Base-by-base conservation (phyloP, 2,329 filamentous ascomycete genomes). In the Plenodomus lindquistii region DNA sequence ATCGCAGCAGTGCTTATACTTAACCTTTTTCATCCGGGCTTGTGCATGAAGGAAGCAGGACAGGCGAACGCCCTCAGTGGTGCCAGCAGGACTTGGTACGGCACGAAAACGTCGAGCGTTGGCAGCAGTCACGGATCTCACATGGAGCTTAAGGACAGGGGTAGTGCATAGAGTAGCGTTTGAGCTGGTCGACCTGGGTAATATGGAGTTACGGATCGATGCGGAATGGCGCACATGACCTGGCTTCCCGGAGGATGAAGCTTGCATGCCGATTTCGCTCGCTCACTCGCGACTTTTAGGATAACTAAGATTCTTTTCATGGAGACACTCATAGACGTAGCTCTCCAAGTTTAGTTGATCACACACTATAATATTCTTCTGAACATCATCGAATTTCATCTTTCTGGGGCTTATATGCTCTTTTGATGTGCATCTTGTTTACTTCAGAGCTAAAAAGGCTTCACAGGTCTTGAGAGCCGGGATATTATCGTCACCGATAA, bases 11-110 rank as follows among this genome's bases (percentile, higher is more conserved):
- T 72, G 3, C 27, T 73, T n/a, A 51, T 60, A 5, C 40, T 74
- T 47, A 73, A 72, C 44, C 21, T 59, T 3, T 73, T 69, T 20
- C 71, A 73, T 46, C 71, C 71, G 4, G 67, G 64, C 2, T 43
- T 67, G n/a, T 73, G 71, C 57, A 72, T 74, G 38, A 59, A 60
- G 22, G 68, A 67, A 39, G 63, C 63, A 2, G 59, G 62, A 38
- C 55, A 59, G 37, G 39, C 40, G 3, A 53, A 46, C 37, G 42
- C 29, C 8, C 35, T 8, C 7, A 16, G 35, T 18, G 5, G 6
- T n/a, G n/a, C 37, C 24, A 29, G 41, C 15, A 47, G 43, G 31
- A 51, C 27, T 3, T 59, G 64, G 37, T 63, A 61, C 50, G 60
- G 66, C 21, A 37, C 17, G 21, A 40, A 27, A 21, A 40, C 21